phyloP scores from a whole-genome alignment of 2,329 filamentous ascomycete species.

The Neurospora sp. region DNA sequence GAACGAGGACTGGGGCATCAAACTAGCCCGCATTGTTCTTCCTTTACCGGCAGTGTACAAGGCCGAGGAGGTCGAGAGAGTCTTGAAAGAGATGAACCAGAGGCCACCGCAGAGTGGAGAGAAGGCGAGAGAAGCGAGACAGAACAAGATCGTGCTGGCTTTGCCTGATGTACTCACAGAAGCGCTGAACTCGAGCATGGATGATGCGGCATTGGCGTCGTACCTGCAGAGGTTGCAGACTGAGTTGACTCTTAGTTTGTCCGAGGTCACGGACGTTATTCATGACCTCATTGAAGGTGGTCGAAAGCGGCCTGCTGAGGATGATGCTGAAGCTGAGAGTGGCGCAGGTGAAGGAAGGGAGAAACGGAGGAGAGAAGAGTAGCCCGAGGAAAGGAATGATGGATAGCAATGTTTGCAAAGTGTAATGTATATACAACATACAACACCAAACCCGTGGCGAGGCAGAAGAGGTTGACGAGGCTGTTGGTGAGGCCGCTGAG shows the following conservation, averaged over 20 bases:
- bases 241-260: slow-evolving; percentile 48
- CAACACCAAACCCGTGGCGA: background rate
- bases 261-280: too few relatives aligned
- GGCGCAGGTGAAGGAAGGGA: background rate
- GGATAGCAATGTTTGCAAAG: too few relatives aligned
- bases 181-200: slow-evolving; percentile 53
- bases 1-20: slow-evolving; percentile 74
- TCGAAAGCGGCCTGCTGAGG: background rate
- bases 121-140: slow-evolving; percentile 23
- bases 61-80: slow-evolving; percentile 56
- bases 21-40: slow-evolving; percentile 67
- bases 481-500: background rate
- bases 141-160: slow-evolving; percentile 59
- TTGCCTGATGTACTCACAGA: slow-evolving; percentile 64
- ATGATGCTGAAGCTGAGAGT: background rate
- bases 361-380: background rate
- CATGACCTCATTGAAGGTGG: too few relatives aligned
- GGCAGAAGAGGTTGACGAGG: background rate
- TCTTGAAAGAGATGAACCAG: slow-evolving; percentile 46
- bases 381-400: background rate
- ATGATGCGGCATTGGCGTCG: slow-evolving; percentile 48
- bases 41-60: slow-evolving; percentile 48
- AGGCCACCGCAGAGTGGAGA: slow-evolving; percentile 48
- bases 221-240: slow-evolving; percentile 61
- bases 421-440: too few relatives aligned